phyloP scores from a whole-genome alignment of 371 early-diverging fungal species.

The Thermomucor indicae-seudaticae region DNA sequence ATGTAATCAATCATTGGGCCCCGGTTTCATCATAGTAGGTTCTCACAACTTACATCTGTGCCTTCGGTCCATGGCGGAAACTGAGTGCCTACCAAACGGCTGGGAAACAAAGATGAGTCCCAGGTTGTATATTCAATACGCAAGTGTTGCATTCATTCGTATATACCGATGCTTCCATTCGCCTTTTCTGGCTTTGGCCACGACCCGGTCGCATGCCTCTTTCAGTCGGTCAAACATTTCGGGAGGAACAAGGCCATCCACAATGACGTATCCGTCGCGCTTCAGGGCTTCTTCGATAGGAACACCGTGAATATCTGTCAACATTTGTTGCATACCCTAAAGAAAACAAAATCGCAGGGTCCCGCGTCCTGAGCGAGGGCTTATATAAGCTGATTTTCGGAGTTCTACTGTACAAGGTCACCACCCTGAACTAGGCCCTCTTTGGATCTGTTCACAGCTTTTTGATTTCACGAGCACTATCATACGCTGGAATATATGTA shows the following conservation, averaged over 20 bases:
- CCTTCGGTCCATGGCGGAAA: conserved; percentile 57
- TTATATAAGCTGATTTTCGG: no score
- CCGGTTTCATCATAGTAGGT: background rate
- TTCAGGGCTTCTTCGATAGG: conserved; percentile 39
- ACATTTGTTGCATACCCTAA: no score
- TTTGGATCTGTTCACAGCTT: no score
- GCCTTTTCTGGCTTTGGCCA: conserved; percentile 37
- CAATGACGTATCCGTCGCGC: conserved; percentile 48
- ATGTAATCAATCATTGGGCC: background rate
- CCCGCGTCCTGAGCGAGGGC: no score
- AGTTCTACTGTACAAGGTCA: no score
- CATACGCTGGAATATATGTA: no score
- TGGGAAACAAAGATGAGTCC: no score
- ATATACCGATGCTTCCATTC: conserved; percentile 47
- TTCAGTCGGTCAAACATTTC: conserved; percentile 32
- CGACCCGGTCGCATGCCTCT: conserved; percentile 47
- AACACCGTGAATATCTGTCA: conserved; percentile 33
- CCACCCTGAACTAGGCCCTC: no score
- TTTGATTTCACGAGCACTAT: no score
- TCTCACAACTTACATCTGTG: conserved; percentile 25
- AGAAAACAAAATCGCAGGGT: no score
- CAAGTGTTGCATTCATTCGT: no score
- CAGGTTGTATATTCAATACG: no score
- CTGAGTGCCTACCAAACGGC: conserved; percentile 50
- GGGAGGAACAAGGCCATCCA: conserved; percentile 40